Conservation (phyloP, 2,329 filamentous ascomycete genomes). For the Colletotrichum tropicicola region DNA sequence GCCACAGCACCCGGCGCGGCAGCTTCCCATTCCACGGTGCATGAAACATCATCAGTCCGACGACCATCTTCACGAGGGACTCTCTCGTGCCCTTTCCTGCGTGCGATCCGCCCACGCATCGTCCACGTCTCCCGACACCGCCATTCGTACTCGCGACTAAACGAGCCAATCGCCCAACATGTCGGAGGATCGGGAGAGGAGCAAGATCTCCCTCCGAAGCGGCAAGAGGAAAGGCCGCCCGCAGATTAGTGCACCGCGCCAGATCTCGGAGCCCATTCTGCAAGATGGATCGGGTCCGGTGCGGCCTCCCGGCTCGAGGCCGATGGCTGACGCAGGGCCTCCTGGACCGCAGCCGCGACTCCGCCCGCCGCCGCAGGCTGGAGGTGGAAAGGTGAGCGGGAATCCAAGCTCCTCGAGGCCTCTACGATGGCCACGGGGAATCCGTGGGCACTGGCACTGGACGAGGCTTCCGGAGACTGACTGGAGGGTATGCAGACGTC, state of each 20-base stretch:
- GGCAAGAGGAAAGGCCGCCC: constrained; percentile 71
- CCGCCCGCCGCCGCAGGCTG: constrained; percentile 57
- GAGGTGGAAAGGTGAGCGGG: constrained; percentile 64
- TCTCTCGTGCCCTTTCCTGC: not conserved
- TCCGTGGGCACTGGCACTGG: not conserved
- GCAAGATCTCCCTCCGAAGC: constrained; percentile 70
- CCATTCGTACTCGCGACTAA: not conserved
- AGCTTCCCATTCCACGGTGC: constrained; percentile 24
- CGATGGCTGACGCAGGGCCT: constrained; percentile 26
- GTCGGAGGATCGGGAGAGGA: constrained; percentile 64
- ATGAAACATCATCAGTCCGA: constrained; percentile 22
- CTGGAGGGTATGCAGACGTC: constrained; percentile 57
- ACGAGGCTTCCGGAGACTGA: not conserved
- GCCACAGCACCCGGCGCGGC: constrained; percentile 17
- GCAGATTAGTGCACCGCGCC: constrained; percentile 68
- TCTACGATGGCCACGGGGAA: not conserved
- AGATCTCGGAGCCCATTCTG: constrained; percentile 69
- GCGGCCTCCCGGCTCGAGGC: constrained; percentile 35
- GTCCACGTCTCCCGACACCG: not conserved
- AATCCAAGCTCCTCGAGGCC: not conserved
- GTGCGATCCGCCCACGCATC: not conserved
- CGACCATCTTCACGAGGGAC: constrained; percentile 9
- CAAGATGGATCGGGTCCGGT: constrained; percentile 48
- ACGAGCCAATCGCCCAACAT: constrained; percentile 47
- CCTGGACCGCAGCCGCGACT: constrained; percentile 16